Evolutionary conservation across 805 yeast genomes (phyloP).

Genomic region (Spathaspora hagerdaliae): DNA sequence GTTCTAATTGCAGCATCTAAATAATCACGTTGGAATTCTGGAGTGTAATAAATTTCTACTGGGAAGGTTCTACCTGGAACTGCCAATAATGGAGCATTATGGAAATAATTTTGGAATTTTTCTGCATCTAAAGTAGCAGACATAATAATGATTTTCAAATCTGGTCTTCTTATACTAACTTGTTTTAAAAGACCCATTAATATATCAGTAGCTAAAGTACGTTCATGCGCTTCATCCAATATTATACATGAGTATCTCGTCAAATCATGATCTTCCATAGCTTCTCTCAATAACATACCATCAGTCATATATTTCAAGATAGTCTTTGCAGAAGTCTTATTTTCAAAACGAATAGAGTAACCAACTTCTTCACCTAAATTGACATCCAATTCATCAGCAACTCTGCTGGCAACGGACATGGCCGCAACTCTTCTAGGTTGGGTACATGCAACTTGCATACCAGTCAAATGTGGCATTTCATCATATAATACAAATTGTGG

Average conservation of each 20-base stretch:
- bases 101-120: conserved; percentile 86
- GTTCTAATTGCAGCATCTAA: conserved; percentile 93
- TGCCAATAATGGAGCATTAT: conserved; percentile 88
- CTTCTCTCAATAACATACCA: conserved; percentile 96
- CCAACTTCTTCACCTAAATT: conserved; percentile 92
- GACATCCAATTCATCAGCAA: conserved; percentile 96
- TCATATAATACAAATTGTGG: conserved; percentile 94
- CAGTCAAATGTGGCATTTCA: conserved; percentile 83
- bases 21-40: conserved; percentile 93
- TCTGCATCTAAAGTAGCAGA: conserved; percentile 97
- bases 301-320: conserved; percentile 95
- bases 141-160: conserved; percentile 89
- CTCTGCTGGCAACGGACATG: conserved; percentile 96
- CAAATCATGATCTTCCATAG: conserved; percentile 91
- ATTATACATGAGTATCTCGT: conserved; percentile 82
- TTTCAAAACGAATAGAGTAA: conserved; percentile 90
- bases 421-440: conserved; percentile 98
- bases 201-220: conserved; percentile 95
- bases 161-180: conserved; percentile 74
- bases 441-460: conserved; percentile 91
- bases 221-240: conserved; percentile 96
- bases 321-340: conserved; percentile 76
- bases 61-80: conserved; percentile 99
- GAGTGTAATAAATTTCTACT: conserved; percentile 94
- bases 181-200: conserved; percentile 92